Conservation (phyloP, 805 yeast species). For the Metschnikowia peoriensis region DNA sequence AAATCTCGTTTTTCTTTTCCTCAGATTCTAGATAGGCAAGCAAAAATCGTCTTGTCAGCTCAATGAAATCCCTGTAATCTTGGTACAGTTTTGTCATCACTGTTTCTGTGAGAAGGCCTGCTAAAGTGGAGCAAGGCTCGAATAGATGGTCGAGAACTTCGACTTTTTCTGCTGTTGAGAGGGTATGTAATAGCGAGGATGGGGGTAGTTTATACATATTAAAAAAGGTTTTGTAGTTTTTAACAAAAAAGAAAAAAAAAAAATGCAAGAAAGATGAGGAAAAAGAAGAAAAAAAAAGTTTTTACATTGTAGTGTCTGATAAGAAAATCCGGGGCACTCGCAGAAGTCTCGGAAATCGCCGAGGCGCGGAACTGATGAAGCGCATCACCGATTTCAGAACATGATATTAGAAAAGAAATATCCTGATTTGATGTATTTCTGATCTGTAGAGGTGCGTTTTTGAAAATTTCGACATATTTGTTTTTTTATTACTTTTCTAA, state of each 20-base stretch:
- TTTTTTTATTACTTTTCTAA: too few relatives aligned
- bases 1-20: constrained; percentile 20
- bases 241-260: not conserved
- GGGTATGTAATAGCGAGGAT: constrained; percentile 4
- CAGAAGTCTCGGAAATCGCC: constrained; percentile 7
- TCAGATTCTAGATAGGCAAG: constrained; percentile 28
- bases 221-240: not conserved
- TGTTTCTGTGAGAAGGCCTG: constrained; percentile 31
- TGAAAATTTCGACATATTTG: too few relatives aligned
- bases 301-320: not conserved
- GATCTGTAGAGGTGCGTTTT: too few relatives aligned
- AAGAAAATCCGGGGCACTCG: constrained; percentile 2
- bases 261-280: not conserved
- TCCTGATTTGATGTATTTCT: not conserved
- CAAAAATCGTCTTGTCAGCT: constrained; percentile 40
- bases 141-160: constrained; percentile 55
- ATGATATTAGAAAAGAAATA: not conserved
- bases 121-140: constrained; percentile 57
- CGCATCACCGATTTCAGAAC: not conserved
- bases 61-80: constrained; percentile 42
- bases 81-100: constrained; percentile 20
- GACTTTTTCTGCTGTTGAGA: constrained; percentile 26
- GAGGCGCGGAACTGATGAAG: not conserved
- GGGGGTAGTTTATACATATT: constrained; percentile 12
- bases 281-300: not conserved